Evolutionary conservation across 1,284 basidiomycete species (phyloP), one percentile per base, ranked within the genome.

Genomic region (Volvariella surrecta): DNA sequence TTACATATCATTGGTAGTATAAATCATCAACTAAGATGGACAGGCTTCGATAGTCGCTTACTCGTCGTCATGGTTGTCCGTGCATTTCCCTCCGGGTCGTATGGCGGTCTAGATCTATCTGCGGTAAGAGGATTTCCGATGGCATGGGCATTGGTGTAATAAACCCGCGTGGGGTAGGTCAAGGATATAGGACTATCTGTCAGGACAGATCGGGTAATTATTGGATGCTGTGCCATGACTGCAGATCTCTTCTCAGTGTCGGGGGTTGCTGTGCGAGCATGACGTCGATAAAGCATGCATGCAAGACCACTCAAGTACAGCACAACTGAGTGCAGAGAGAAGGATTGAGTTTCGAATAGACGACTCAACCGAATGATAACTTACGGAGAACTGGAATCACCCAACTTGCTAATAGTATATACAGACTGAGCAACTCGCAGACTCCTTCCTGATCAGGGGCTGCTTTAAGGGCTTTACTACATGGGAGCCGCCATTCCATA

Each of bases 381-480:
- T 50, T 51, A 82, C 79, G 60, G 32, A 79, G 56, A 1, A 57
- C 54, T 9, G 79, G 78, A 39, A 71, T 61, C 20, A 77, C 52
- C 80, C 80, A 82, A 49, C 66, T 73, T 16, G 66, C 66, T 1
- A 76, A 54, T 32, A 76, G 48, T 16, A 79, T 71, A 50, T 67
- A 77, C 8, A 70, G 48, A 45, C 70, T 68, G 32, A 79, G 59
- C 13, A 74, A 53, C 40, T 61, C 59, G 54, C 79, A 82, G 3
- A 67, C 53, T 3, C 64, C 66, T 45, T 64, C 56, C 42, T 68
- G 59, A 47, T 73, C 68, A 7, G 59, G 52, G 40, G 59, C 70
- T 74, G 39, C 34, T 13, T 16, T 41, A 8, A 21, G 19, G n/a
- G 46, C 37, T 45, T 32, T 17, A 18, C 1, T 11, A 6, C 6